Base-by-base conservation (phyloP, 2,329 filamentous ascomycete species). In the Phoma sp. region DNA sequence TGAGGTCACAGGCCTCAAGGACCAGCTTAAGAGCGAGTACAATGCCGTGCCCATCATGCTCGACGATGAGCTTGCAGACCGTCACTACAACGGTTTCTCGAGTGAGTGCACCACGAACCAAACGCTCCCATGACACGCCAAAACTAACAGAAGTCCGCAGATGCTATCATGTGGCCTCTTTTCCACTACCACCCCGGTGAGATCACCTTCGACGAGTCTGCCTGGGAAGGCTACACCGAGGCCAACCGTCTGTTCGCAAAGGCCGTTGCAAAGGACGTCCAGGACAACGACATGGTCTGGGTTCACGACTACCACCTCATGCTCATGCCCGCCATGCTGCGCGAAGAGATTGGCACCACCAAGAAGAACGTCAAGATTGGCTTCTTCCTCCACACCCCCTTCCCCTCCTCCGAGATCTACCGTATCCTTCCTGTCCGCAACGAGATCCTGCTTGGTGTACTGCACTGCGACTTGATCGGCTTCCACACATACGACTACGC, bases 401-500 rank as follows among this genome's bases (percentile, higher is more conserved):
- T 98, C 78, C 95, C 95, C 12, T 96, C 91, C 74, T 96, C 91
- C 67, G 94, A 98, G 77, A 96, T 98, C 71, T 98, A 97, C 79
- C 87, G 95, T 61, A 97, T 98, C 63, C 81, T 98, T 8, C 95
- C 95, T 0, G 94, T 98, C 27, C 87, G 95, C 60, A 92, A 96
- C 73, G 88, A 92, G 69, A 87, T 98, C 45, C 84, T 99, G 39
- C 84, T 89, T 43, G 93, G 95, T 51, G 87, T 98, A 35, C 83
- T 99, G 31, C 90, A 96, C 74, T 96, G 94, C 80, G 95, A 98
- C 74, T 81, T 99, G 56, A 92, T 98, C 71, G 95, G 95, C 29
- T 98, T 99, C 81, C 95, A 99, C 78, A 99, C 95, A 25, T 98
- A 97, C 79, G 94, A 98, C 78, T 99, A 99, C 72, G 94, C 93